These are phyloP conservation scores for Apophysomyces ossiformis DNA, from an alignment of 371 early-diverging fungal species.

Conservation along the genomic window DNA sequence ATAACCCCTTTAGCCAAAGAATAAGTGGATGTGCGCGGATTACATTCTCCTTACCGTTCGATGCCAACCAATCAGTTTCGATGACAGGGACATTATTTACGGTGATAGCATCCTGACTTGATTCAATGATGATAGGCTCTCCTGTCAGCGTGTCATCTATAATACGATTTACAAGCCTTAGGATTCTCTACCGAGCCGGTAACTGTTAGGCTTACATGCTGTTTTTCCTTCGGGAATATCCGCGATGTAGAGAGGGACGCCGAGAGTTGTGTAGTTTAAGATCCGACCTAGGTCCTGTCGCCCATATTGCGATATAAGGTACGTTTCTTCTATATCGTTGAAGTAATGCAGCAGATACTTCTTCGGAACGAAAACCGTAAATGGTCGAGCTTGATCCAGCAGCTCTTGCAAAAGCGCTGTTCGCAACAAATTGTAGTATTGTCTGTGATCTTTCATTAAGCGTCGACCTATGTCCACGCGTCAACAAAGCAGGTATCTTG, in stretches of 20 bases:
- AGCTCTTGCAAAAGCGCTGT: conserved; percentile 16
- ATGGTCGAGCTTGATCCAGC: conserved; percentile 38
- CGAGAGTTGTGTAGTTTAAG: neutral
- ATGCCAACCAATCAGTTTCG: conserved; percentile 37
- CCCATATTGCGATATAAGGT: conserved; percentile 44
- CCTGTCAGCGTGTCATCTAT: conserved; percentile 24
- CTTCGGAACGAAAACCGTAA: conserved; percentile 52
- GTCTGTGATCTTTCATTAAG: conserved; percentile 13
- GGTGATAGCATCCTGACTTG: conserved; percentile 19
- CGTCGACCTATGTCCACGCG: conserved; percentile 4
- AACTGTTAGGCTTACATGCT: neutral
- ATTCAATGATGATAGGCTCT: conserved; percentile 31
- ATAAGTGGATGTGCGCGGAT: neutral
- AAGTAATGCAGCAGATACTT: conserved; percentile 35
- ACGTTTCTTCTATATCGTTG: conserved; percentile 42
- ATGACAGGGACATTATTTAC: neutral
- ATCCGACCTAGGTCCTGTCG: conserved; percentile 31
- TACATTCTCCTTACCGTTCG: conserved; percentile 36
- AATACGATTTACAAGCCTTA: too few species aligned
- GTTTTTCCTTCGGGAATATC: neutral
- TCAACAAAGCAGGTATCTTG: neutral
- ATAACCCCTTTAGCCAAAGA: conserved; percentile 19
- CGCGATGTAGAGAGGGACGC: neutral
- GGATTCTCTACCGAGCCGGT: neutral
- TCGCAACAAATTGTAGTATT: conserved; percentile 16